Percentiles rank a stretch among this genome's conserved stretches.
phyloP scores from a whole-genome alignment of 2,329 filamentous ascomycete species.

The Alternaria triticimaculans region DNA sequence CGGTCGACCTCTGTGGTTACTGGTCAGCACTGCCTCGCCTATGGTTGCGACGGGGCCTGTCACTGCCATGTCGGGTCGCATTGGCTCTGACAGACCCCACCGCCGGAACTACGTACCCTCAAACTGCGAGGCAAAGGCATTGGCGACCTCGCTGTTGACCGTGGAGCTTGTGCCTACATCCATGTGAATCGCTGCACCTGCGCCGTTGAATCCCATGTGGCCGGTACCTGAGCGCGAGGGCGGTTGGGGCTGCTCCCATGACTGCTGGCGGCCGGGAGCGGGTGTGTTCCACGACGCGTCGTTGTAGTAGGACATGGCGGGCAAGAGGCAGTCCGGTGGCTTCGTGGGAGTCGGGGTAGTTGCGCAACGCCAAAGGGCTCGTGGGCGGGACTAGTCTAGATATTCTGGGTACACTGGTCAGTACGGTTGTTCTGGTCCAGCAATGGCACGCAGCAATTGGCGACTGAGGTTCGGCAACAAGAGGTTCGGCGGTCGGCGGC shows the following conservation, averaged over 20 bases:
- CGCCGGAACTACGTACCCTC: constrained; percentile 71
- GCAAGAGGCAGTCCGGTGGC: constrained; percentile 13
- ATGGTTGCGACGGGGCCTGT: not conserved
- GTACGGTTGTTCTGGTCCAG: constrained; percentile 5
- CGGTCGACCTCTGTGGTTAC: constrained; percentile 81
- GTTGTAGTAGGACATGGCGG: constrained; percentile 72
- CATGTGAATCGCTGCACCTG: constrained; percentile 37
- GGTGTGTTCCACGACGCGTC: constrained; percentile 67
- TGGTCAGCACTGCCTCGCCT: constrained; percentile 19
- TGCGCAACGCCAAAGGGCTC: constrained; percentile 22
- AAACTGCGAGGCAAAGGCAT: constrained; percentile 85
- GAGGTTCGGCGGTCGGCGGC: constrained; percentile 18
- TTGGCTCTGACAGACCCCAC: not conserved
- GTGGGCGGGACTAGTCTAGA: constrained; percentile 14
- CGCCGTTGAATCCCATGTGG: constrained; percentile 20
- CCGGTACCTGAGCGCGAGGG: constrained; percentile 73
- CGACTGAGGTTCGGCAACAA: constrained; percentile 10
- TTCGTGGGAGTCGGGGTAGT: constrained; percentile 6
- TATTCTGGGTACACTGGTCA: constrained; percentile 17
- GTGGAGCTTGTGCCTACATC: constrained; percentile 75
- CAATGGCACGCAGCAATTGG: constrained; percentile 19
- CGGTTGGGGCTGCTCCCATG: constrained; percentile 76
- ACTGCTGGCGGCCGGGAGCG: constrained; percentile 67
- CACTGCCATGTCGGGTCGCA: constrained; percentile 6
- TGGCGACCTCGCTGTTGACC: constrained; percentile 69